Conservation (phyloP, 257 asterid species). For the Solanum medicagineum region DNA sequence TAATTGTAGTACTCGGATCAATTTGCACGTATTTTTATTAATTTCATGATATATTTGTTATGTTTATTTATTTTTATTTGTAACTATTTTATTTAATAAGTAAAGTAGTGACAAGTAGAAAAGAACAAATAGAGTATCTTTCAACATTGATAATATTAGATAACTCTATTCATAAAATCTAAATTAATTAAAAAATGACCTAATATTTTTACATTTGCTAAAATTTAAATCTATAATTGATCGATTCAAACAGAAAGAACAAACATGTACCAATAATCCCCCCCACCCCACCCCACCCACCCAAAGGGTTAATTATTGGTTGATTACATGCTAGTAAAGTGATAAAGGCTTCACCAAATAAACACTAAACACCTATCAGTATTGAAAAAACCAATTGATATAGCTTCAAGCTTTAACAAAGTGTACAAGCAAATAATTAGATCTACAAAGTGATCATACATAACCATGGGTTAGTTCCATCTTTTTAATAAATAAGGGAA, state of each 20-base stretch:
- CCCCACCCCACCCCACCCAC: no score
- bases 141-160: accelerated
- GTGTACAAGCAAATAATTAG: background rate
- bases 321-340: background rate
- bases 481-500: background rate
- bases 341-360: background rate
- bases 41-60: no score
- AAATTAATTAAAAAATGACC: accelerated
- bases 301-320: background rate
- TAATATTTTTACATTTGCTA: accelerated
- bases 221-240: background rate
- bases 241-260: background rate
- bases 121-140: no score
- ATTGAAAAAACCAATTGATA: background rate
- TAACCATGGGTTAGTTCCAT: background rate
- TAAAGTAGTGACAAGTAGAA: no score
- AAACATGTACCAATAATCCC: background rate
- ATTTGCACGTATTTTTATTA: background rate
- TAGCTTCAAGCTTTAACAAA: background rate
- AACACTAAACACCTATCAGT: background rate
- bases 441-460: background rate
- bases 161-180: background rate
- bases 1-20: accelerated
- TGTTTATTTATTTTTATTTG: no score
- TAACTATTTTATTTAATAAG: no score